Evolutionary conservation across 306 rosid genomes (phyloP).

Genomic region (Hippophae rhamnoides): DNA sequence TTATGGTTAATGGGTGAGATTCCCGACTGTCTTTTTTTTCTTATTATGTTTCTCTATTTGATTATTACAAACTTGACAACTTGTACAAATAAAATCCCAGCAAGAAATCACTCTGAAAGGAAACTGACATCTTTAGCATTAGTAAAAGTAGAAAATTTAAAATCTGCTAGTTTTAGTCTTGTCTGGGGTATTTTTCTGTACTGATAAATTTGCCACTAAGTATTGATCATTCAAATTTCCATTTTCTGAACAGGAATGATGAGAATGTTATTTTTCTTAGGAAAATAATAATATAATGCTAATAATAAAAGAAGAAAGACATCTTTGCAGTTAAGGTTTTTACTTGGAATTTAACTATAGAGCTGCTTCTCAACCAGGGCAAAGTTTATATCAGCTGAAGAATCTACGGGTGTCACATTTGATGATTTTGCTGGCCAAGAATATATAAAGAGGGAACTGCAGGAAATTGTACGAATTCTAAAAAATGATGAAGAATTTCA

Average conservation of each 20-base stretch:
- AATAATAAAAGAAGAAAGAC: conserved; percentile 2
- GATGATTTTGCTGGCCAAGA: conserved; percentile 99
- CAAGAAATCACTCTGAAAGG: not conserved
- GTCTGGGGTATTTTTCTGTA: not conserved
- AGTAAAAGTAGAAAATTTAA: too few relatives aligned
- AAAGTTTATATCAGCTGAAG: conserved; percentile 95
- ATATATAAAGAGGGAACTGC: conserved; percentile 89
- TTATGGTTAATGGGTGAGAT: not conserved
- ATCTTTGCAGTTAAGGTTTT: conserved; percentile 7
- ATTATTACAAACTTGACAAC: too few relatives aligned
- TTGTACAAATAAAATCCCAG: too few relatives aligned
- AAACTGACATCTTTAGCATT: not conserved
- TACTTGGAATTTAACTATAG: conserved; percentile 27
- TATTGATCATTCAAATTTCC: not conserved
- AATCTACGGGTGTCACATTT: conserved; percentile 88
- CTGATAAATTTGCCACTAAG: not conserved
- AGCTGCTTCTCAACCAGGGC: conserved; percentile 63
- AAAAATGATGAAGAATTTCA: conserved; percentile 90
- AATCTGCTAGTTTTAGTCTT: too few relatives aligned
- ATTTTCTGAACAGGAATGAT: not conserved
- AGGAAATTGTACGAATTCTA: conserved; percentile 86
- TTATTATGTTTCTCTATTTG: too few relatives aligned
- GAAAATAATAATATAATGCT: not conserved
- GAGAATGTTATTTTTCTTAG: too few relatives aligned
- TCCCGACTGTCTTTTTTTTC: not conserved